These are phyloP conservation scores for Myriosclerotinia curreyana DNA, from an alignment of 2,329 filamentous ascomycete species.

Conservation along the genomic window DNA sequence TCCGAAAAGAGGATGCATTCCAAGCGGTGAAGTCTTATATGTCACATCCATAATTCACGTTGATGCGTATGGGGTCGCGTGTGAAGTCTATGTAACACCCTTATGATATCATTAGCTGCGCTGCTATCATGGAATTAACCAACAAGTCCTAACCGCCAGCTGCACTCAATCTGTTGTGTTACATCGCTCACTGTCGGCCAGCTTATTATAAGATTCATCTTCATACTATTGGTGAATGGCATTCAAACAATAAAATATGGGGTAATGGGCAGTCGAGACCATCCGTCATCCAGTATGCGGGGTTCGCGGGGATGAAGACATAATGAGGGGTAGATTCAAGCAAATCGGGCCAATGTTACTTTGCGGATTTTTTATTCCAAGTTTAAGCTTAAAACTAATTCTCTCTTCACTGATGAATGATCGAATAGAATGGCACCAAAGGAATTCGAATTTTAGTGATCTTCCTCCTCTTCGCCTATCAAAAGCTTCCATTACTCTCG, in stretches of 20 bases:
- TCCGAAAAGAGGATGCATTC: not conserved
- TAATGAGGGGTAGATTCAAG: not conserved
- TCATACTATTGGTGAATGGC: not conserved
- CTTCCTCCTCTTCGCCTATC: not conserved
- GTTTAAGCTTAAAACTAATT: not conserved
- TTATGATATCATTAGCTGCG: not conserved
- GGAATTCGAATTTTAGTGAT: not conserved
- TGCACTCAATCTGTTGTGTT: too few relatives aligned
- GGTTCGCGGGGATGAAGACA: conserved; percentile 1
- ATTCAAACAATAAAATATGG: not conserved
- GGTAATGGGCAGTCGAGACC: not conserved
- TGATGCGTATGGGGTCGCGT: not conserved
- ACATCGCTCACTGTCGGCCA: not conserved
- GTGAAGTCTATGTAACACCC: too few relatives aligned
- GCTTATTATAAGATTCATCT: not conserved
- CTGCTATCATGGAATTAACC: not conserved
- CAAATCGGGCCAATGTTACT: not conserved
- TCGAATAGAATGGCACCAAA: not conserved
- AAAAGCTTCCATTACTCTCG: not conserved
- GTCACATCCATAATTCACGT: not conserved
- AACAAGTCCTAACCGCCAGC: not conserved
- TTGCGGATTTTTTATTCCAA: not conserved
- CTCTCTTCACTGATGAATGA: too few relatives aligned
- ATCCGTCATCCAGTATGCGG: not conserved
- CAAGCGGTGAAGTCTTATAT: not conserved